phyloP scores from a whole-genome alignment of 139 green algal species.

The Micromonas commoda region DNA sequence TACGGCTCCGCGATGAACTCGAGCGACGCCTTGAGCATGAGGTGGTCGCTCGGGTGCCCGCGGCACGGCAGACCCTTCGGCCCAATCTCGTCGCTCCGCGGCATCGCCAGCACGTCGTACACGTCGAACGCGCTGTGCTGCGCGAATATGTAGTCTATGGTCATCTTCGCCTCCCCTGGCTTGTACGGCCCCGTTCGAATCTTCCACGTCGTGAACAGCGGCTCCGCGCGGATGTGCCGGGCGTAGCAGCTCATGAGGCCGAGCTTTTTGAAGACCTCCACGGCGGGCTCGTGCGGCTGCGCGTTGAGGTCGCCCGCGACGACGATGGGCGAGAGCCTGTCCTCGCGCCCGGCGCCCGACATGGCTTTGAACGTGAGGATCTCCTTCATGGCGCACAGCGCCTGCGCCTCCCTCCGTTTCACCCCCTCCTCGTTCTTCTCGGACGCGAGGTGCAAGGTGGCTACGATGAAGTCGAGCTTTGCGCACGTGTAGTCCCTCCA shows the following conservation, averaged over 20 bases:
- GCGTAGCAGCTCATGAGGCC: neutral
- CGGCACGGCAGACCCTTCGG: neutral
- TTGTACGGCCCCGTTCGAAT: conserved; percentile 11
- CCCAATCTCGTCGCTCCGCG: neutral
- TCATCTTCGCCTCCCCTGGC: neutral
- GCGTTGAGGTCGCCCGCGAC: conserved; percentile 19
- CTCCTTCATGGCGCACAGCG: neutral
- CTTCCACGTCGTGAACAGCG: conserved; percentile 19
- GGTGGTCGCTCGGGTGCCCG: conserved; percentile 10
- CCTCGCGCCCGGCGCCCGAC: too few relatives aligned
- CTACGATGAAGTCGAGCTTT: conserved; percentile 2
- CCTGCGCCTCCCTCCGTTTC: neutral
- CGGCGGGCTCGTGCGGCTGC: neutral
- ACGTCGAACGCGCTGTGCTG: neutral
- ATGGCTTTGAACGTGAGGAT: neutral
- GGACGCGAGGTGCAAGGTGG: neutral
- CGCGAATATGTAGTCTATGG: conserved; percentile 17
- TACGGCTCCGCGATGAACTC: too few relatives aligned
- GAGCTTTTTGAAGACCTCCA: neutral
- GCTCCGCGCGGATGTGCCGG: neutral
- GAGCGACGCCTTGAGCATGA: too few relatives aligned
- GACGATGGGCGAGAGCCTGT: neutral
- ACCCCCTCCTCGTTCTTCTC: neutral
- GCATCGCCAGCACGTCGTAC: neutral
- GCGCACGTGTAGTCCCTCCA: neutral